Evolutionary conservation across 257 asterid genomes (phyloP).

Genomic region (Solanum chiquidenum): DNA sequence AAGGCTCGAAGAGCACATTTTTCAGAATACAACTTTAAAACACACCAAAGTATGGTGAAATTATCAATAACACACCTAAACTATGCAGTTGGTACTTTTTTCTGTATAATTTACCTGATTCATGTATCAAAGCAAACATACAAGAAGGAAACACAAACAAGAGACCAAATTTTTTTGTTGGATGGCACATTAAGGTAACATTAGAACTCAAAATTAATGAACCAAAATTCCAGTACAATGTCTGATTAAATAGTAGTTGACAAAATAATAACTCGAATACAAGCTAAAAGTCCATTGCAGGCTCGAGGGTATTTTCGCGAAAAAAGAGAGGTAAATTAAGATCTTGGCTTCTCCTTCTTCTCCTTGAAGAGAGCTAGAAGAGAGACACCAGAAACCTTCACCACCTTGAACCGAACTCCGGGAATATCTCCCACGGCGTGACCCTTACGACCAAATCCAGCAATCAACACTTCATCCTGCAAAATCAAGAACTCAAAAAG

Average conservation of each 20-base stretch:
- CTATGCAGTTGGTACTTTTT: not conserved
- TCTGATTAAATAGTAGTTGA: constrained; percentile 6
- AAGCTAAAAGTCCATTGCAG: constrained; percentile 3
- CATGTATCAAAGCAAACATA: not conserved
- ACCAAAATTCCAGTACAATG: constrained; percentile 15
- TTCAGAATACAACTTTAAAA: too few relatives aligned
- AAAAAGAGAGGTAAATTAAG: constrained; percentile 14
- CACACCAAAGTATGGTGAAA: not conserved
- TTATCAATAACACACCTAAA: not conserved
- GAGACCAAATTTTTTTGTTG: not conserved
- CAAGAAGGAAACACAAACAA: not conserved
- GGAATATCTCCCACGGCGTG: constrained; percentile 89
- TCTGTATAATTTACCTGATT: not conserved
- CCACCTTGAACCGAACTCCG: constrained; percentile 77
- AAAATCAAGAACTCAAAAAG: not conserved
- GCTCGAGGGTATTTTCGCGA: not conserved
- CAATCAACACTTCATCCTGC: constrained; percentile 79
- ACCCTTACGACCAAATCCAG: constrained; percentile 83
- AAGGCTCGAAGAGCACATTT: not conserved
- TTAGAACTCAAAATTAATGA: not conserved
- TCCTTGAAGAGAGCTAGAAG: constrained; percentile 65
- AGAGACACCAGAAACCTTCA: constrained; percentile 80
- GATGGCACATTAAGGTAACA: not conserved
- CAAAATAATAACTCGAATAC: constrained; percentile 4
- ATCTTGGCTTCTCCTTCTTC: constrained; percentile 68